Conservation (phyloP, 2,329 filamentous ascomycete species). For the Pyricularia grisea region DNA sequence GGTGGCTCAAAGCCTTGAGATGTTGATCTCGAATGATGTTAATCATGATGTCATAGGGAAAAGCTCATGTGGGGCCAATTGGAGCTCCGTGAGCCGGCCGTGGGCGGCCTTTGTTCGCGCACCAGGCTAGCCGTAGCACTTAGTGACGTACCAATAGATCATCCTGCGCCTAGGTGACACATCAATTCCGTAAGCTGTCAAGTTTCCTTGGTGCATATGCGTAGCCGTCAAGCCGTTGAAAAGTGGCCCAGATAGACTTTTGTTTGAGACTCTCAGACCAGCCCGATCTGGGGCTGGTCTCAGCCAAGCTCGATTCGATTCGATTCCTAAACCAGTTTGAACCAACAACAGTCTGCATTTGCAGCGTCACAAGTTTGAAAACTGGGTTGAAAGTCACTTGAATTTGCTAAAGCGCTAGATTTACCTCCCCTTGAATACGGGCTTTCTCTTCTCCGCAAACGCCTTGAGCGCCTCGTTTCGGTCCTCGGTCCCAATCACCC, state of each 20-base stretch:
- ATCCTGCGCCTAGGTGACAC: neutral
- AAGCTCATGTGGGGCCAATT: conserved; percentile 1
- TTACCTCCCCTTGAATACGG: conserved; percentile 46
- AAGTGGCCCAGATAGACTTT: neutral
- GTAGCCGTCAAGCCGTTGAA: neutral
- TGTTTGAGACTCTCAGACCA: neutral
- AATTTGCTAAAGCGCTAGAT: conserved; percentile 7
- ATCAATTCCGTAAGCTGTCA: neutral
- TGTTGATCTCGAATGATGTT: neutral
- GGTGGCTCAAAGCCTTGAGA: neutral
- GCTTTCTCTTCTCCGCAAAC: conserved; percentile 59
- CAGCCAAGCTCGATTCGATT: neutral
- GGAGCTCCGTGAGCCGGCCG: conserved; percentile 1
- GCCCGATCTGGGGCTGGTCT: neutral
- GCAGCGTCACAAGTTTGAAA: neutral
- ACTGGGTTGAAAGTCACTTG: neutral
- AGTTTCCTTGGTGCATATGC: neutral
- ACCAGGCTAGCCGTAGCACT: neutral
- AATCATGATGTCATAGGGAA: conserved; percentile 6
- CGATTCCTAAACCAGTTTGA: neutral
- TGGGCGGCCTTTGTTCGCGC: neutral
- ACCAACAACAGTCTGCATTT: neutral
- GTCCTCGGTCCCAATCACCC: conserved; percentile 77
- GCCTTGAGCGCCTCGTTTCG: conserved; percentile 79
- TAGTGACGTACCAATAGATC: neutral